A percentile compares a stretch with the other conserved stretches of the same genome.
These are phyloP conservation scores for Picochlorum sp. DNA, from an alignment of 139 green algal genomes.

Conservation along the genomic window DNA sequence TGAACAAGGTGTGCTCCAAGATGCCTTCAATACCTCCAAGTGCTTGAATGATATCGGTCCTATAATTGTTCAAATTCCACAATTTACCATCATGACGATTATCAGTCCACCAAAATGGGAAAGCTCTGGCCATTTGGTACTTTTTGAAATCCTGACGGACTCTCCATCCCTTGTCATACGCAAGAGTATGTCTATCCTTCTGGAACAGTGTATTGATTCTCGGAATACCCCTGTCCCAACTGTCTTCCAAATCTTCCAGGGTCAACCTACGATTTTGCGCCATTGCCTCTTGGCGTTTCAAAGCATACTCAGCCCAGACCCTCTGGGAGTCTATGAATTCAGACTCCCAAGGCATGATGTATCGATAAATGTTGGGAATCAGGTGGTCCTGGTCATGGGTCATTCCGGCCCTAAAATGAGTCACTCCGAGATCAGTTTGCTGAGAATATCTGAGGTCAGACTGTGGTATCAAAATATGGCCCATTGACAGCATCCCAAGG, in stretches of 20 bases:
- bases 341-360: constrained; percentile 95
- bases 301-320: constrained; percentile 98
- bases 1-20: constrained; percentile 99
- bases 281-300: constrained; percentile 87
- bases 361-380: constrained; percentile 98
- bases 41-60: constrained; percentile 94
- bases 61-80: constrained; percentile 99
- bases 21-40: constrained; percentile 98
- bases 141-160: constrained; percentile 95
- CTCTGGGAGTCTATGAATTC: constrained; percentile 97
- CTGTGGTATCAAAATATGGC: constrained; percentile 97
- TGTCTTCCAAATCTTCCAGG: constrained; percentile 92
- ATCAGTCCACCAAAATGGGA: constrained; percentile 99
- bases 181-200: constrained; percentile 97
- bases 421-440: constrained; percentile 94
- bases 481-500: constrained; percentile 99
- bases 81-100: constrained; percentile 99
- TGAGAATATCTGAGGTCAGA: constrained; percentile 58
- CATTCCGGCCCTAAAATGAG: constrained; percentile 98
- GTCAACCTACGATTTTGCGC: constrained; percentile 71
- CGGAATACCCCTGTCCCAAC: constrained; percentile 97
- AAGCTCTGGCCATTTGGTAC: constrained; percentile 64
- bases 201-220: constrained; percentile 99
- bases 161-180: constrained; percentile 98
- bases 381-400: constrained; percentile 97